Conservation (phyloP, 192 early-diverging fungal species). For the Gaertneriomyces semiglobifer region DNA sequence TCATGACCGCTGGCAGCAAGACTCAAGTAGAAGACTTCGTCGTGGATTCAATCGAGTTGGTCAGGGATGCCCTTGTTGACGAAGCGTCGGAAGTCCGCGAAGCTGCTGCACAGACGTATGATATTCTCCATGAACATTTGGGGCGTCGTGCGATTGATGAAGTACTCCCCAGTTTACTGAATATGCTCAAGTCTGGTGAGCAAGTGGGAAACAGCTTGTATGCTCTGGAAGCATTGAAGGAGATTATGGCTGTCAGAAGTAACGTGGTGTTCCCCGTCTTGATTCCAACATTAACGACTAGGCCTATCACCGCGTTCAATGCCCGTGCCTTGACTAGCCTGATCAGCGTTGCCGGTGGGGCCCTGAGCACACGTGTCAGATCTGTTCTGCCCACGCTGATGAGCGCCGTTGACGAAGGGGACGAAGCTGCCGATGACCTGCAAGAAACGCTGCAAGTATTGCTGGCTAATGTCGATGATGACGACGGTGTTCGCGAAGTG, state of each 20-base stretch:
- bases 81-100: conserved; percentile 81
- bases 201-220: conserved; percentile 37
- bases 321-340: conserved; percentile 85
- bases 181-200: conserved; percentile 56
- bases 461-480: conserved; percentile 71
- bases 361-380: conserved; percentile 76
- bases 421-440: conserved; percentile 65
- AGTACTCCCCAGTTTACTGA: conserved; percentile 85
- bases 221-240: conserved; percentile 92
- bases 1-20: conserved; percentile 82
- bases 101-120: conserved; percentile 90
- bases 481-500: conserved; percentile 74
- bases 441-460: conserved; percentile 70
- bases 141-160: conserved; percentile 92
- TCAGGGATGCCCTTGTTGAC: conserved; percentile 83
- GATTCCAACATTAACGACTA: conserved; percentile 87
- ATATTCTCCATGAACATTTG: conserved; percentile 84
- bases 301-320: conserved; percentile 87
- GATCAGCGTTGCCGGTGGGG: conserved; percentile 83
- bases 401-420: conserved; percentile 67
- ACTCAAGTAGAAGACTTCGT: conserved; percentile 80
- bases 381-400: conserved; percentile 80
- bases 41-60: conserved; percentile 75
- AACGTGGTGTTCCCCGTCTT: conserved; percentile 97
- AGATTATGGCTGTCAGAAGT: conserved; percentile 95